phyloP scores from a whole-genome alignment of 2,329 filamentous ascomycete species.

The Teratosphaeria nubilosa region DNA sequence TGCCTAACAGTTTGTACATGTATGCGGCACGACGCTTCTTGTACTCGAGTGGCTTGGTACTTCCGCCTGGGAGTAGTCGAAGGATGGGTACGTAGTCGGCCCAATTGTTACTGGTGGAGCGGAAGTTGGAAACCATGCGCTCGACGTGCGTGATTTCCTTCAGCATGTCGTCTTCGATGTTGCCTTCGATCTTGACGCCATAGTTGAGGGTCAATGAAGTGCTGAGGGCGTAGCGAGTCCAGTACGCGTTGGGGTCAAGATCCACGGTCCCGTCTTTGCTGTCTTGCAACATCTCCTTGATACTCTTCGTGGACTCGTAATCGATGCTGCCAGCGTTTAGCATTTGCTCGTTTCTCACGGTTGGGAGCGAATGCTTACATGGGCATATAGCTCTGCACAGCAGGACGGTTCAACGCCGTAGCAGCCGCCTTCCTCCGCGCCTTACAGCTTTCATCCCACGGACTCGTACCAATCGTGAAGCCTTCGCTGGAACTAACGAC shows the following conservation, averaged over 20 bases:
- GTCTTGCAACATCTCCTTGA: conserved; percentile 61
- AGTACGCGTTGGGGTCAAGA: conserved; percentile 62
- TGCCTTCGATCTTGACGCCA: conserved; percentile 63
- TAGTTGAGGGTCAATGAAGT: conserved; percentile 71
- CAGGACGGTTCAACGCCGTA: conserved; percentile 66
- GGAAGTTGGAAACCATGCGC: conserved; percentile 62
- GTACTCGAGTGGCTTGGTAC: conserved; percentile 53
- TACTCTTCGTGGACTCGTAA: conserved; percentile 60
- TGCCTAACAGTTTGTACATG: conserved; percentile 48
- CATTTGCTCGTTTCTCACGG: not conserved
- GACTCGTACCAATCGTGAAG: conserved; percentile 73
- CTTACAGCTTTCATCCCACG: conserved; percentile 77
- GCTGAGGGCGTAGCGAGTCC: conserved; percentile 67
- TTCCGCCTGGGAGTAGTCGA: conserved; percentile 53
- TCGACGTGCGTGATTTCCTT: conserved; percentile 68
- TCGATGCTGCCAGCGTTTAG: conserved; percentile 43
- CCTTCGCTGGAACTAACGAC: conserved; percentile 68
- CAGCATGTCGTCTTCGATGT: conserved; percentile 56
- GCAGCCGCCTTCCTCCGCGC: conserved; percentile 65
- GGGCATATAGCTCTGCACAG: conserved; percentile 69
- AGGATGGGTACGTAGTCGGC: conserved; percentile 68
- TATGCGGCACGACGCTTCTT: conserved; percentile 59
- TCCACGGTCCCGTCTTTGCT: conserved; percentile 52
- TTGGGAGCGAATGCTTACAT: conserved; percentile 31
- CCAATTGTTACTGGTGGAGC: conserved; percentile 74